Conservation (phyloP, 2,329 filamentous ascomycete genomes). For the Aspergillus luchuensis region DNA sequence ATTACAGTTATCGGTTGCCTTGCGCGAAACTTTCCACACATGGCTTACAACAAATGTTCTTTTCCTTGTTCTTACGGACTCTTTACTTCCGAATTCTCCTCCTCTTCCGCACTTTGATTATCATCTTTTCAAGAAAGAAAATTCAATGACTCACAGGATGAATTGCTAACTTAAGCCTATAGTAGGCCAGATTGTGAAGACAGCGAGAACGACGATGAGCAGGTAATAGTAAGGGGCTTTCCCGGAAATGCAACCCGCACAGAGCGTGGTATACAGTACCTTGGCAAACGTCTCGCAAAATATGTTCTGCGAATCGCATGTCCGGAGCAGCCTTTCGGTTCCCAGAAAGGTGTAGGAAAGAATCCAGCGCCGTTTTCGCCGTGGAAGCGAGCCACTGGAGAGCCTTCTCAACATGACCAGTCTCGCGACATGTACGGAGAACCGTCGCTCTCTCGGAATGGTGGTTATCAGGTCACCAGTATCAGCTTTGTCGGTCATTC, state of each 20-base stretch:
- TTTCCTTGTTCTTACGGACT: too few species aligned
- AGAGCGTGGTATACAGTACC: slow-evolving; percentile 93
- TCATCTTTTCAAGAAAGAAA: background rate
- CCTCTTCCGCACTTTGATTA: background rate
- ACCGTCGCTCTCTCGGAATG: slow-evolving; percentile 47
- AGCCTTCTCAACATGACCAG: slow-evolving; percentile 37
- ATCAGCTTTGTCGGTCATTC: slow-evolving; percentile 96
- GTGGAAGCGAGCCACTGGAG: slow-evolving; percentile 34
- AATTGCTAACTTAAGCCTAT: background rate
- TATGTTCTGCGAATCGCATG: slow-evolving; percentile 89
- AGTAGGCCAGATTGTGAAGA: background rate
- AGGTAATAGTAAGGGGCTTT: slow-evolving; percentile 88
- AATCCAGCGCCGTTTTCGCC: slow-evolving; percentile 52
- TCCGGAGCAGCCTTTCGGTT: slow-evolving; percentile 86
- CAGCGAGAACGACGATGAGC: slow-evolving; percentile 57
- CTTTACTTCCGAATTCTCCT: too few species aligned
- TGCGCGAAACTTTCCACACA: too few species aligned
- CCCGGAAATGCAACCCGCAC: slow-evolving; percentile 87
- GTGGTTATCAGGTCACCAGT: slow-evolving; percentile 80
- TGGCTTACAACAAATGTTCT: too few species aligned
- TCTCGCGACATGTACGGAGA: slow-evolving; percentile 42
- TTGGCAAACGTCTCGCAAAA: slow-evolving; percentile 90
- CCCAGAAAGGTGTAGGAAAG: slow-evolving; percentile 57
- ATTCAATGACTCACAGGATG: background rate
- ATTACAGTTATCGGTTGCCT: too few species aligned